Percentiles rank a stretch among this genome's conserved stretches.
Conservation (phyloP, 108 stramenopile species). For the Aurantiochytrium sp. region DNA sequence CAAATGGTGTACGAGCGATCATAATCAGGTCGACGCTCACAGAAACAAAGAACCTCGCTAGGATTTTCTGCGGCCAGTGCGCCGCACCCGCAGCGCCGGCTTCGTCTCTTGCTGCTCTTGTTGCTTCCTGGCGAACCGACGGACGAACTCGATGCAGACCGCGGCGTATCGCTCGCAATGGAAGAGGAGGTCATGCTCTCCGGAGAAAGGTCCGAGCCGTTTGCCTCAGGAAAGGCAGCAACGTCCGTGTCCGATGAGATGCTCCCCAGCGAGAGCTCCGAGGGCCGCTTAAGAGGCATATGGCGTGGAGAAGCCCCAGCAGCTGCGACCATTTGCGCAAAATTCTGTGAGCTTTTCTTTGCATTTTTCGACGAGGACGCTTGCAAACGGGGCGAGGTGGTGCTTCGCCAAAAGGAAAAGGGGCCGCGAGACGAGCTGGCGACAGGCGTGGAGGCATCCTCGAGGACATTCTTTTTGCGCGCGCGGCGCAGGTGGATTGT, state of each 20-base stretch:
- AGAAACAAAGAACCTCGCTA: not conserved
- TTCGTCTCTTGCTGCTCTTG: not conserved
- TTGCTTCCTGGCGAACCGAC: not conserved
- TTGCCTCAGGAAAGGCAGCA: not conserved
- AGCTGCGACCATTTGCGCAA: too few species aligned
- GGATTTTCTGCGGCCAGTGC: not conserved
- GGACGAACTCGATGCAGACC: not conserved
- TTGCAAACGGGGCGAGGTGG: not conserved
- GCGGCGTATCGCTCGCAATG: not conserved
- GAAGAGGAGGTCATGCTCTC: not conserved
- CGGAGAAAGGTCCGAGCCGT: not conserved
- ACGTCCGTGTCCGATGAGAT: not conserved
- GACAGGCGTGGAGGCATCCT: not conserved
- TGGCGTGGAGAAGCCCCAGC: too few species aligned
- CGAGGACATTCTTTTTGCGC: not conserved
- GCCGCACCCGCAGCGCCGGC: not conserved
- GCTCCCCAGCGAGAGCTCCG: not conserved
- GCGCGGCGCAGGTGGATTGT: not conserved
- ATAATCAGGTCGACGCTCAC: not conserved
- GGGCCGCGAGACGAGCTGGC: not conserved
- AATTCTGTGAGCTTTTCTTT: too few species aligned
- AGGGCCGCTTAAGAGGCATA: not conserved
- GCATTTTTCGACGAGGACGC: not conserved
- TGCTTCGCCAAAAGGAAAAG: not conserved
- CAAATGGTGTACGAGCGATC: constrained; percentile 26